These are phyloP conservation scores for Extremus antarcticus DNA, from an alignment of 495 filamentous ascomycete genomes.

Conservation along the genomic window DNA sequence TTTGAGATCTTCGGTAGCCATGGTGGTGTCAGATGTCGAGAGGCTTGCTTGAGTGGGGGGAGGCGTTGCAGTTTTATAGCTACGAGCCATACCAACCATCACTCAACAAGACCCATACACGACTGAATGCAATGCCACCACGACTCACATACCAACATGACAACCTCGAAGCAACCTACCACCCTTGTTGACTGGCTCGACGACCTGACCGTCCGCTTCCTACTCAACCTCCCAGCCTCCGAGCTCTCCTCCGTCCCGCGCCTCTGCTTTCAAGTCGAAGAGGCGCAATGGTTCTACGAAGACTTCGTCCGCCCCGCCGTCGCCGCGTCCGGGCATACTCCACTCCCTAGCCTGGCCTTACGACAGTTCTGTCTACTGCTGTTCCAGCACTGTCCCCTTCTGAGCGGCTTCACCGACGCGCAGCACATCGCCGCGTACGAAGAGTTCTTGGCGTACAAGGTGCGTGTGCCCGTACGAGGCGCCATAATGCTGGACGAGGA, in stretches of 20 bases:
- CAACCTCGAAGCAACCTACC: constrained; percentile 20
- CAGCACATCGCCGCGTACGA: constrained; percentile 72
- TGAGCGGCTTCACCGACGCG: constrained; percentile 66
- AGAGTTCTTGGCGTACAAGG: constrained; percentile 87
- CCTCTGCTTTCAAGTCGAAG: constrained; percentile 96
- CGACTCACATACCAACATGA: background rate
- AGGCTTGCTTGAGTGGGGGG: no score
- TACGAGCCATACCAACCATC: background rate
- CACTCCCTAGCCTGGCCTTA: constrained; percentile 71
- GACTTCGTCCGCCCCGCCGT: constrained; percentile 83
- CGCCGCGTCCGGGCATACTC: constrained; percentile 45
- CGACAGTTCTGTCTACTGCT: constrained; percentile 75
- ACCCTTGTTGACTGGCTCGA: constrained; percentile 58
- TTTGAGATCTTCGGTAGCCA: constrained; percentile 15
- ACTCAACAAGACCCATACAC: background rate
- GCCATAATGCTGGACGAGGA: constrained; percentile 82
- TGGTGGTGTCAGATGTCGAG: no score
- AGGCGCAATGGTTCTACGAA: constrained; percentile 99
- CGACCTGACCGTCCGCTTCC: constrained; percentile 90
- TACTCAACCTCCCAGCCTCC: constrained; percentile 85
- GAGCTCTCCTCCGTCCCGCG: constrained; percentile 83
- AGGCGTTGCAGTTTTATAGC: no score
- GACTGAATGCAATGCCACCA: background rate
- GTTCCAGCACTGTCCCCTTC: constrained; percentile 83
- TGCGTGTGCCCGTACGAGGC: constrained; percentile 81